Evolutionary conservation across 73 alveolate genomes (phyloP), one percentile per base, ranked within the genome.

Genomic region (Stentor coeruleus): DNA sequence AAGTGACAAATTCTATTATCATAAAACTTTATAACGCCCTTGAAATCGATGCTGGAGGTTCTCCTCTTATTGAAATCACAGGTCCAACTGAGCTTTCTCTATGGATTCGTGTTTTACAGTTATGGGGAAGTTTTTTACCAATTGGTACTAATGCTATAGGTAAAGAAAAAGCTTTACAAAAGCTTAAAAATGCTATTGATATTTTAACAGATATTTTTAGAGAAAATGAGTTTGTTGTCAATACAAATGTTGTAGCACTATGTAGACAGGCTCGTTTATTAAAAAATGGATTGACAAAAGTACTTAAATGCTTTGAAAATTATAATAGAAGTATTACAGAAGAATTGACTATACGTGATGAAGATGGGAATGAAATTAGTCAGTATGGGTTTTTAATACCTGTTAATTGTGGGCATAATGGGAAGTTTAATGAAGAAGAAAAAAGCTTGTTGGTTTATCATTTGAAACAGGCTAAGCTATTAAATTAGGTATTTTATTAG

Each of bases 381-480:
- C 73, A 35, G 20, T 39, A 73, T 38, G 83, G 83, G 1, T 75
- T n/a, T 38, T 39, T 75, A n/a, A 39, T 75, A n/a, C 83, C 83
- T n/a, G 14, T 75, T n/a, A 75, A 75, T 6, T 20, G 58, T 38
- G 83, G 83, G 59, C 83, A 75, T 38, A 75, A 38, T 38, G 83
- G 83, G 39, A 39, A 59, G 26, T 87, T 84, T 58, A 74, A 57
- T 30, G 81, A 81, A 28, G 14, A 49, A 37, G 92, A 86, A 55
- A 81, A 81, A 81, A 66, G 40, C 38, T 39, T 81, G 3, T 75
- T 86, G 0, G 88, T 72, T 26, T 59, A 59, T 15, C 74, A 81
- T 15, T 59, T 86, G 15, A 86, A 74, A 40, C 84, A 81, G 31
- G 87, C 85, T 3, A 31, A 66, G 35, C 11, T 81, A 3, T 11